These are phyloP conservation scores for Ophiocordyceps sinensis DNA, from an alignment of 2,329 filamentous ascomycete genomes.

Conservation along the genomic window DNA sequence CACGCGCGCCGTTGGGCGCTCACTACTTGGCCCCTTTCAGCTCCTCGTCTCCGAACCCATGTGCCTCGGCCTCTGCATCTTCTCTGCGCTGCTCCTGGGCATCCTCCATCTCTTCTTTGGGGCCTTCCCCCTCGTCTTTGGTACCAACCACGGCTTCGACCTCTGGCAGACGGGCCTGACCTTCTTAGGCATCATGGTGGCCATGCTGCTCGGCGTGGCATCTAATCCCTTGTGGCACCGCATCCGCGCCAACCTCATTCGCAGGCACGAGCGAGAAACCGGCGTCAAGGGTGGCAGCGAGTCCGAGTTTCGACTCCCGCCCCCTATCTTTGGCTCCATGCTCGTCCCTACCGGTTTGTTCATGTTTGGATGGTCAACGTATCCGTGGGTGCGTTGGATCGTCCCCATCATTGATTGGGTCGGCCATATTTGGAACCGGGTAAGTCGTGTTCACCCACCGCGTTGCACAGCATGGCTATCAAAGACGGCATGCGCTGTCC, in stretches of 20 bases:
- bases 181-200: slow-evolving; percentile 58
- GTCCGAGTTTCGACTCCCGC: slow-evolving; percentile 75
- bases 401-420: slow-evolving; percentile 65
- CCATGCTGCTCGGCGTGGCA: slow-evolving; percentile 49
- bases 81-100: slow-evolving; percentile 73
- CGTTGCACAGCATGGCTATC: slow-evolving; percentile 2
- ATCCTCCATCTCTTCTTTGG: slow-evolving; percentile 87
- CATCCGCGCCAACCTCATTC: slow-evolving; percentile 43
- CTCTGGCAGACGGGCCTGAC: slow-evolving; percentile 67
- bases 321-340: slow-evolving; percentile 58
- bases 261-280: slow-evolving; percentile 33
- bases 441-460: slow-evolving; percentile 25
- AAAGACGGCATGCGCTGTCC: slow-evolving; percentile 1
- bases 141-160: slow-evolving; percentile 58
- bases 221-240: slow-evolving; percentile 53
- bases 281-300: slow-evolving; percentile 47
- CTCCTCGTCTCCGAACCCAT: slow-evolving; percentile 73
- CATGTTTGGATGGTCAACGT: slow-evolving; percentile 80
- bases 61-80: slow-evolving; percentile 68
- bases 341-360: slow-evolving; percentile 73
- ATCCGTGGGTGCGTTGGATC: slow-evolving; percentile 60
- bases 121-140: slow-evolving; percentile 70
- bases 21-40: slow-evolving; percentile 58
- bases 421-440: slow-evolving; percentile 55
- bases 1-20: slow-evolving; percentile 38